These are phyloP conservation scores for Phytophthora megakarya DNA, from an alignment of 352 stramenopile species.

Conservation along the genomic window DNA sequence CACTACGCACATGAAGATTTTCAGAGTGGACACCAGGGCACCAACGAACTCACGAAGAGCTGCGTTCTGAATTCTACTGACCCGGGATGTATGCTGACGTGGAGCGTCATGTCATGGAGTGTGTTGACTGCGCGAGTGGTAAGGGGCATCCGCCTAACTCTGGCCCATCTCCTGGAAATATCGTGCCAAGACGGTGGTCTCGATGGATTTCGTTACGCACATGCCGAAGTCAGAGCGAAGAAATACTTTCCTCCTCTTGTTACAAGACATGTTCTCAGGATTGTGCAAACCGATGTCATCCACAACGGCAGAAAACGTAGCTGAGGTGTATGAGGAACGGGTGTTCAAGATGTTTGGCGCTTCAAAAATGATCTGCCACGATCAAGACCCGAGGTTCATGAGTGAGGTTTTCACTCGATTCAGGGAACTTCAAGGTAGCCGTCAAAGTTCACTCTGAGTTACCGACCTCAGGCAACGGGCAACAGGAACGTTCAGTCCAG, in stretches of 20 bases:
- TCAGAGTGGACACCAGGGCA: too few species aligned
- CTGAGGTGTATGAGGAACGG: not conserved
- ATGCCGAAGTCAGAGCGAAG: not conserved
- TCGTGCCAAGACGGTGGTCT: not conserved
- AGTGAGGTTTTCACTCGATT: too few species aligned
- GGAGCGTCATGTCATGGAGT: too few species aligned
- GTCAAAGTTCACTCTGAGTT: constrained; percentile 1
- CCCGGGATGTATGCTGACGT: too few species aligned
- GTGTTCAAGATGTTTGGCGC: not conserved
- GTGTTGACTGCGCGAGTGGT: too few species aligned
- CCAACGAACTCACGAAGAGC: too few species aligned
- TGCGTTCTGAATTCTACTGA: too few species aligned
- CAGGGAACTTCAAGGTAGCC: too few species aligned
- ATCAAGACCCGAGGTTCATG: not conserved
- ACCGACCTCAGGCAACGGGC: not conserved
- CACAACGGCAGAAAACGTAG: not conserved
- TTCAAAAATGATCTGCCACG: not conserved
- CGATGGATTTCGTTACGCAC: not conserved
- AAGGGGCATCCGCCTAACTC: too few species aligned
- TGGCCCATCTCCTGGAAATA: not conserved
- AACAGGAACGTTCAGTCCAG: not conserved
- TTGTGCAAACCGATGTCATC: not conserved
- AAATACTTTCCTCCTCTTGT: not conserved
- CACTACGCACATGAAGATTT: too few species aligned
- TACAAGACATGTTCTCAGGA: not conserved